phyloP scores from a whole-genome alignment of 495 filamentous ascomycete genomes.

The Pseudomonodictys pantanalensis region DNA sequence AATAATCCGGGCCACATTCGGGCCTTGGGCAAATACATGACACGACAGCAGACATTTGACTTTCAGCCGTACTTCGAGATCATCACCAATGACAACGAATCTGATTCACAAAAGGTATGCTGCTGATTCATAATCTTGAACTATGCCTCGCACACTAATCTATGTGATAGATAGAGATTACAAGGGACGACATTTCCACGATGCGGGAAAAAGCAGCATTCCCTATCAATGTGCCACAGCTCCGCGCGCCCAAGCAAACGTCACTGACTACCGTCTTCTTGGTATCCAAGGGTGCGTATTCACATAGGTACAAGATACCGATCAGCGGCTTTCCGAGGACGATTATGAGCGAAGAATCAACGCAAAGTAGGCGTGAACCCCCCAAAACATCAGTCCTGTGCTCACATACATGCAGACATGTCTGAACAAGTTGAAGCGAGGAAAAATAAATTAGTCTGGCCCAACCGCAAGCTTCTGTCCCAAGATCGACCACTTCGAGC shows the following conservation, averaged over 20 bases:
- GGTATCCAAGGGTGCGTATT: not conserved
- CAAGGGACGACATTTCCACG: too few species aligned
- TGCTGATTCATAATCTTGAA: not conserved
- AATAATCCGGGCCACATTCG: not conserved
- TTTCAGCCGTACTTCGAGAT: slow-evolving; percentile 9
- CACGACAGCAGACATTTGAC: not conserved
- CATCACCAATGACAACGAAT: not conserved
- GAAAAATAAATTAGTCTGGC: too few species aligned
- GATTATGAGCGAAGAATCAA: not conserved
- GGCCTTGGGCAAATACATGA: not conserved
- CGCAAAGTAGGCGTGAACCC: too few species aligned
- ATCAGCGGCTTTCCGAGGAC: not conserved
- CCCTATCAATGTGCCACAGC: not conserved
- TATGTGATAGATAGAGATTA: not conserved
- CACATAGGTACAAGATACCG: not conserved
- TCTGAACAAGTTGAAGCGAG: too few species aligned
- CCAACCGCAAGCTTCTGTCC: too few species aligned
- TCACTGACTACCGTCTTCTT: not conserved
- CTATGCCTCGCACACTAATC: not conserved
- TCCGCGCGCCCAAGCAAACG: not conserved
- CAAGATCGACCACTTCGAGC: too few species aligned
- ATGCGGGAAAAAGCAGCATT: too few species aligned
- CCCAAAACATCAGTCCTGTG: too few species aligned
- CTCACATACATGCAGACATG: too few species aligned
- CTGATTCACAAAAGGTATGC: not conserved